phyloP scores from a whole-genome alignment of 306 rosid species.

The Ormosia semicastrata region DNA sequence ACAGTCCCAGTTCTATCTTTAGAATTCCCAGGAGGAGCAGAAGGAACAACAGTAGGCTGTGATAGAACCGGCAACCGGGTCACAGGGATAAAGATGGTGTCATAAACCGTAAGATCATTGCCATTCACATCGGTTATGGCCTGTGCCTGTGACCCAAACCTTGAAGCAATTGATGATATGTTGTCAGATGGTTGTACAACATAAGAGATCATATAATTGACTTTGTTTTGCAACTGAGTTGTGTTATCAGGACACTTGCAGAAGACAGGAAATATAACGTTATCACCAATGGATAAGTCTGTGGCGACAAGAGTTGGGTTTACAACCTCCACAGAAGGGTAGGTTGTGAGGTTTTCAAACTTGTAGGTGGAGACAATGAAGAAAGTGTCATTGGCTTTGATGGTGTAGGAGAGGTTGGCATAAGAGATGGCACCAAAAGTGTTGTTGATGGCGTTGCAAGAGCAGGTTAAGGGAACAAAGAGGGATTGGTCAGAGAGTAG shows the following conservation, averaged over 20 bases:
- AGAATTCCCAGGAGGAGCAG: conserved; percentile 23
- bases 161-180: conserved; percentile 52
- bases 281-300: conserved; percentile 47
- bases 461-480: conserved; percentile 68
- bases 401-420: conserved; percentile 63
- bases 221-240: conserved; percentile 22
- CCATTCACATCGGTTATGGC: conserved; percentile 49
- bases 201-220: conserved; percentile 57
- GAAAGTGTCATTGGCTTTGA: conserved; percentile 53
- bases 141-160: conserved; percentile 33
- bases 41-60: conserved; percentile 46
- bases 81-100: conserved; percentile 73
- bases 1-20: conserved; percentile 45
- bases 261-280: conserved; percentile 61
- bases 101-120: conserved; percentile 19
- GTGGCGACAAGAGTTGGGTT: conserved; percentile 59
- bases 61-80: conserved; percentile 50
- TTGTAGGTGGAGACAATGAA: conserved; percentile 43
- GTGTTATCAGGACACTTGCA: conserved; percentile 67
- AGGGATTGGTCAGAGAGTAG: conserved; percentile 55
- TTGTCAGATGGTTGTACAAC: conserved; percentile 72
- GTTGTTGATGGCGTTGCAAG: conserved; percentile 55
- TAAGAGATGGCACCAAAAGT: conserved; percentile 55
- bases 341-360: conserved; percentile 71
- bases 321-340: conserved; percentile 55